Conservation (phyloP, 2,329 filamentous ascomycete genomes). For the Penicillium nordicum region DNA sequence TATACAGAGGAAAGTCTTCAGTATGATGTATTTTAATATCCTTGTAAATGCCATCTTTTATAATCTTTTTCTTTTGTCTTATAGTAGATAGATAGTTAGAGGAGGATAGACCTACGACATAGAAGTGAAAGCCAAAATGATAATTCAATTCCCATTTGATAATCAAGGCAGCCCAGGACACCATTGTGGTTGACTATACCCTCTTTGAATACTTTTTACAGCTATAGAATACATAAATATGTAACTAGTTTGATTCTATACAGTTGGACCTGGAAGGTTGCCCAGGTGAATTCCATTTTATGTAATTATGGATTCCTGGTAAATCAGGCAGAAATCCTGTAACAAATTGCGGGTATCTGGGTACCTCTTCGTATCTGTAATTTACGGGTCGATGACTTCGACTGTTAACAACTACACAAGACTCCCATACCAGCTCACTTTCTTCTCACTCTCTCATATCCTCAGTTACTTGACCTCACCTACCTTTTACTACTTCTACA, state of each 20-base stretch:
- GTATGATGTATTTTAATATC: neutral
- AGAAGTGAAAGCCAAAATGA: too few relatives aligned
- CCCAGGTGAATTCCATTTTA: neutral
- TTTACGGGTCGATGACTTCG: constrained; percentile 14
- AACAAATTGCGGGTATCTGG: constrained; percentile 9
- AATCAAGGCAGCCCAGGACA: too few relatives aligned
- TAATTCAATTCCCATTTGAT: too few relatives aligned
- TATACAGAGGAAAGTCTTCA: neutral
- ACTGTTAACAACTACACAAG: constrained; percentile 14
- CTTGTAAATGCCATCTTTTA: too few relatives aligned
- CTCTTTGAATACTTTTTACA: too few relatives aligned
- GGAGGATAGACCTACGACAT: too few relatives aligned
- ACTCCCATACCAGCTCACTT: constrained; percentile 7
- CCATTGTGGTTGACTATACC: too few relatives aligned
- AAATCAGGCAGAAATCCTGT: neutral
- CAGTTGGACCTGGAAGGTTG: too few relatives aligned
- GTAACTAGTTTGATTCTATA: too few relatives aligned
- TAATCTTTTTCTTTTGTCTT: too few relatives aligned
- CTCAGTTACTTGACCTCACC: neutral
- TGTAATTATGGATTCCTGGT: neutral
- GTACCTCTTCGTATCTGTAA: constrained; percentile 18
- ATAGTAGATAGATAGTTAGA: too few relatives aligned
- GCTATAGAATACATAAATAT: too few relatives aligned
- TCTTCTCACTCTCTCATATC: neutral
- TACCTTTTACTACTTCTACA: neutral